Evolutionary conservation across 2,329 filamentous ascomycete genomes (phyloP), one percentile per base, ranked within the genome.

Genomic region (Cladosporium oxysporum): DNA sequence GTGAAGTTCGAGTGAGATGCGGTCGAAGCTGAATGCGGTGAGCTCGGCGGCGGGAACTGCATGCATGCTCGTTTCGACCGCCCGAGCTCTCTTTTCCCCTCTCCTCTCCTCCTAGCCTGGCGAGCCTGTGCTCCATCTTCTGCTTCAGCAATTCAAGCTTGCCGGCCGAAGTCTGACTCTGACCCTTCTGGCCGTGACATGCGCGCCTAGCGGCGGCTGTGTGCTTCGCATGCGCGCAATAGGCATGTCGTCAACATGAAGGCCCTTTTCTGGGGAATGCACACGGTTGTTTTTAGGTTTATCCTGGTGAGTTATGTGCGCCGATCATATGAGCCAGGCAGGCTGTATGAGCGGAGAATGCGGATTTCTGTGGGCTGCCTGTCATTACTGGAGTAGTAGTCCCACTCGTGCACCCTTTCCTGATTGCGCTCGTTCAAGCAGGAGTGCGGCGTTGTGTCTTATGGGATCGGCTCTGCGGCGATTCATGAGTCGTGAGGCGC

Each of bases 21-120:
- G 55, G 50, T 55, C 50, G 61, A 44, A 44, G 61, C 50, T 63
- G 61, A 63, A 63, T 37, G n/a, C 31, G 55, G 55, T 58, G 55
- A 58, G 55, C 55, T 55, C 31, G 18, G 28, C 52, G 28, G 52
- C 52, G 28, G 52, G 28, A 41, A 18, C 37, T n/a, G 33, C 52
- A 55, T 55, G 52, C 52, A 47, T 7, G 41, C 35, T 41, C 35
- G 16, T 18, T 41, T 18, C 16, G 14, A 18, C 35, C 35, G 35
- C 35, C 35, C 14, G 35, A 41, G 35, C 35, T 41, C 35, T 41
- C 35, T 41, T 18, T 35, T 35, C 33, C 33, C 33, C 33, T 35
- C 31, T 33, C 35, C 35, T 4, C 35, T 16, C 12, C 12, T 41
- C 35, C 35, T 41, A 41, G 35, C 33, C 33, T 35, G 35, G 11